Conservation (phyloP, 176 grass and related monocot genomes). For the Triticum monococcum region DNA sequence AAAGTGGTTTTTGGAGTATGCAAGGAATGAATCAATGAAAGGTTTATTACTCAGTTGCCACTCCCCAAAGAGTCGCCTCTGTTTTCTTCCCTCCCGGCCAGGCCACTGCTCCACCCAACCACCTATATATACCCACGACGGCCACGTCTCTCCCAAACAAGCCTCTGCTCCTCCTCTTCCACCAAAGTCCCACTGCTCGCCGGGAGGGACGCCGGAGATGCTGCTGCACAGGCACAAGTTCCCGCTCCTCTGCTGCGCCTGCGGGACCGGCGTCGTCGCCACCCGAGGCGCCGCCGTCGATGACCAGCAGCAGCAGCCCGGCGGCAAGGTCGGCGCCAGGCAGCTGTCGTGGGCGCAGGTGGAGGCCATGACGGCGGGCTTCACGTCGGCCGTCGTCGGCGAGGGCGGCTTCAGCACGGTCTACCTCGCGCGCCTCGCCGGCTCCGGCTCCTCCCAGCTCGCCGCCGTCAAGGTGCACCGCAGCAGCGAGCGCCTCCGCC, state of each 20-base stretch:
- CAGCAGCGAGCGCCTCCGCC: conserved; percentile 77
- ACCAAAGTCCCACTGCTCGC: background rate
- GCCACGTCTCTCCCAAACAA: background rate
- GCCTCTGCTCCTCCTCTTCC: background rate
- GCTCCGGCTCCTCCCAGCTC: conserved; percentile 44
- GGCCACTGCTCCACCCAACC: background rate
- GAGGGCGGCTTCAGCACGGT: conserved; percentile 95
- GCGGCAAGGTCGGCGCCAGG: background rate
- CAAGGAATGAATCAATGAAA: background rate
- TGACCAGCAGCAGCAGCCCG: background rate
- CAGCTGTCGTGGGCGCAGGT: conserved; percentile 77
- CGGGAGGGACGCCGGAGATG: background rate
- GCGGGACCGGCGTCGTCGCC: conserved; percentile 28
- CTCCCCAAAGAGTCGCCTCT: background rate
- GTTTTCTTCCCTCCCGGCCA: background rate
- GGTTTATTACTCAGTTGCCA: background rate
- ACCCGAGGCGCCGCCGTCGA: background rate
- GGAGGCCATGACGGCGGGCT: conserved; percentile 63
- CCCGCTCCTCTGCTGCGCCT: conserved; percentile 51
- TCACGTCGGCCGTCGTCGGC: conserved; percentile 65
- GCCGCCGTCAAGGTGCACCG: conserved; percentile 86
- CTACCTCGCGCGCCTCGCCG: conserved; percentile 58
- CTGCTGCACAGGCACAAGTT: conserved; percentile 34
- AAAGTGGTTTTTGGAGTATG: background rate
- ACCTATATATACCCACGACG: conserved; percentile 14